A percentile compares a stretch with the other conserved stretches of the same genome.
Evolutionary conservation across 352 stramenopile genomes (phyloP).

Genomic region (Globisporangium echinulatum): DNA sequence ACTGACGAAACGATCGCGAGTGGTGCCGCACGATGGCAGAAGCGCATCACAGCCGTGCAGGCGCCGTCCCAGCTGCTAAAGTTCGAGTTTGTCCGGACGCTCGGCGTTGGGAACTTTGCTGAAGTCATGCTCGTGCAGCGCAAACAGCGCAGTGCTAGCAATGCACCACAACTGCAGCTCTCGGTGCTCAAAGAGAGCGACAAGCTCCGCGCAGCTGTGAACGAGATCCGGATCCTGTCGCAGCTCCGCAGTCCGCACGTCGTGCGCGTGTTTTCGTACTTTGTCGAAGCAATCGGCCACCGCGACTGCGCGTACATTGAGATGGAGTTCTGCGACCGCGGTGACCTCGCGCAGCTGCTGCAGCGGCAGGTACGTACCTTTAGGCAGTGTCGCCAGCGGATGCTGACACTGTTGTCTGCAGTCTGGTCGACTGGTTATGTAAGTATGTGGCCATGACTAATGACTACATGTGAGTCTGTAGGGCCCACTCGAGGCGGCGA

Average conservation of each 20-base stretch:
- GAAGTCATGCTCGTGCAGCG: slow-evolving; percentile 65
- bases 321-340: slow-evolving; percentile 73
- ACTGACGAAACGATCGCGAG: slow-evolving; percentile 24
- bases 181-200: slow-evolving; percentile 79
- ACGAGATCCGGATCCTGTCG: slow-evolving; percentile 66
- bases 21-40: slow-evolving; percentile 39
- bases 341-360: slow-evolving; percentile 40
- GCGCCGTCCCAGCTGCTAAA: slow-evolving; percentile 54
- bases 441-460: neutral
- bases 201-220: slow-evolving; percentile 70
- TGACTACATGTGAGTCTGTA: slow-evolving; percentile 3
- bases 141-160: neutral
- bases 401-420: too few relatives aligned
- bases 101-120: slow-evolving; percentile 68
- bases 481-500: slow-evolving; percentile 29
- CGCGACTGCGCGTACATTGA: slow-evolving; percentile 78
- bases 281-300: slow-evolving; percentile 72
- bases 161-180: slow-evolving; percentile 15
- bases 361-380: slow-evolving; percentile 19
- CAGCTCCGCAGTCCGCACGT: slow-evolving; percentile 53
- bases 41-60: slow-evolving; percentile 37
- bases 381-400: too few relatives aligned
- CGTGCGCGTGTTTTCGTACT: slow-evolving; percentile 68
- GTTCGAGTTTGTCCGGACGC: slow-evolving; percentile 53
- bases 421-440: neutral